phyloP scores from a whole-genome alignment of 345 rosid genomes.

The Salix exigua region DNA sequence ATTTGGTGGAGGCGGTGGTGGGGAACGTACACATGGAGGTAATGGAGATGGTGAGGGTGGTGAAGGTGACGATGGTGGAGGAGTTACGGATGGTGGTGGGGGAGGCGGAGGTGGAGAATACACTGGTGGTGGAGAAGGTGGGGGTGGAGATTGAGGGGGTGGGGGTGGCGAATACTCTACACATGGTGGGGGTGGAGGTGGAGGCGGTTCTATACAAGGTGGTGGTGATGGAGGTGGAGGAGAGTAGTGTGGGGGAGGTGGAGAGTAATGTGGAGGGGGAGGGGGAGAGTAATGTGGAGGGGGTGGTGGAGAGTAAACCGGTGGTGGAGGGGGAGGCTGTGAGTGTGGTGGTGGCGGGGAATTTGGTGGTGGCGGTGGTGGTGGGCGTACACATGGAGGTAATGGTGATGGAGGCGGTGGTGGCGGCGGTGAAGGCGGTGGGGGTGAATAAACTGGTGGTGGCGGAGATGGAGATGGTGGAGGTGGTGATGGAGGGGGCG shows the following conservation, averaged over 20 bases:
- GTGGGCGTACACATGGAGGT: constrained; percentile 21
- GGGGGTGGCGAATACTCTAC: constrained; percentile 50
- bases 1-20: neutral
- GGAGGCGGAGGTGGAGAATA: constrained; percentile 17
- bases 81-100: constrained; percentile 29
- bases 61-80: constrained; percentile 16
- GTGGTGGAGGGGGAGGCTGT: constrained; percentile 18
- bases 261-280: constrained; percentile 14
- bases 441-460: constrained; percentile 4
- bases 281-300: constrained; percentile 21
- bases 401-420: constrained; percentile 20
- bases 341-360: constrained; percentile 35
- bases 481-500: constrained; percentile 1
- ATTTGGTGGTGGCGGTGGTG: constrained; percentile 30
- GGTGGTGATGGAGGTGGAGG: constrained; percentile 57
- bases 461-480: constrained; percentile 32
- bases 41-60: constrained; percentile 26
- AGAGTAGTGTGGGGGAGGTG: constrained; percentile 18
- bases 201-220: constrained; percentile 62
- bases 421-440: constrained; percentile 22
- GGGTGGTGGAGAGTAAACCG: constrained; percentile 19
- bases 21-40: constrained; percentile 6
- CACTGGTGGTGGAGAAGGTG: constrained; percentile 35
- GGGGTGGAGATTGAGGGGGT: constrained; percentile 38
- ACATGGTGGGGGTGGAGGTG: constrained; percentile 58